Evolutionary conservation across 768 basidiomycete species (phyloP), one percentile per base, ranked within the genome.

Genomic region (Boletus speciosus): DNA sequence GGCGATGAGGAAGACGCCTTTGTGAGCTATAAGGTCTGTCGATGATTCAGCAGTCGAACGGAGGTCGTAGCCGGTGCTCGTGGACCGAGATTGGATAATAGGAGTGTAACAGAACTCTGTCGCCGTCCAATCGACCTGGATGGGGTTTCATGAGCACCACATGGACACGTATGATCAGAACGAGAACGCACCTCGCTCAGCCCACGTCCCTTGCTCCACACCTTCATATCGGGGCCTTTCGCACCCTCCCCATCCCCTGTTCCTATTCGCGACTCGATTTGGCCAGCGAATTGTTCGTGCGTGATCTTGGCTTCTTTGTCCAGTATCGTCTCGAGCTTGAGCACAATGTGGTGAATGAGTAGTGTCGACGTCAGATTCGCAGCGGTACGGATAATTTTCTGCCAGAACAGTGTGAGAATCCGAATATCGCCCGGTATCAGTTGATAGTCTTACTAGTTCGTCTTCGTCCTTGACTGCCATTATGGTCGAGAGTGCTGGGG

Each of bases 101-200:
- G 96, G 94, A 3, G 90, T 83, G 71, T 96, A 98, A 61, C 90
- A 90, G 72, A 95, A 96, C 71, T 99, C 97, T 6, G 89, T 87
- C 3, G 85, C 80, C n/a, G 77, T 74, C 83, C 90, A 96, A 66
- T 99, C 93, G 52, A 93, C 80, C 91, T 97, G 62, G 14, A 54
- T 48, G 38, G 51, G 4, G 52, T 16, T 16, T 43, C 45, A 56
- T 55, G 52, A 47, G 55, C 36, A 51, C 32, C 40, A 47, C 38
- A 47, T 53, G 15, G 34, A 38, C 25, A 45, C 7, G 36, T 32
- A 27, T 47, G 29, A 32, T 21, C 38, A 51, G 27, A 37, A 41
- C 37, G 36, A 49, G 2, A 32, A 77, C 89, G 62, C 61, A 93
- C 93, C 47, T 91, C 86, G 52, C 78, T 82, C 34, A 92, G 66